Conservation (phyloP, 768 basidiomycete genomes). For the Auricularia auricula-judae region DNA sequence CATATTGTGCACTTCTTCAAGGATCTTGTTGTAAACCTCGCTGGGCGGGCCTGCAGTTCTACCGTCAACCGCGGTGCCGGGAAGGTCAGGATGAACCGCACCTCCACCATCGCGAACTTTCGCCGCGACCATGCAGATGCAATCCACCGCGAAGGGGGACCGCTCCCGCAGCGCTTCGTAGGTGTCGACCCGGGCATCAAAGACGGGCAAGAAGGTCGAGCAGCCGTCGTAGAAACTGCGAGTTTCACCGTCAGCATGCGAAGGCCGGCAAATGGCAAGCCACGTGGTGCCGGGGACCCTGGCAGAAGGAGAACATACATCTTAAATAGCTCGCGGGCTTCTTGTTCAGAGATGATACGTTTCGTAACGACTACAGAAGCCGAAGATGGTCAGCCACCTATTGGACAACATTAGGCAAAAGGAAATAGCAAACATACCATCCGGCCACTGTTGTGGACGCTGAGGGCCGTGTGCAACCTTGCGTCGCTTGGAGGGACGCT, state of each 20-base stretch:
- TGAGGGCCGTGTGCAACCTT: slow-evolving; percentile 56
- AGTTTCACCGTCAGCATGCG: not conserved
- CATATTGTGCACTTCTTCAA: slow-evolving; percentile 79
- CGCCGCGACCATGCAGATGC: slow-evolving; percentile 89
- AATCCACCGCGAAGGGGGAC: slow-evolving; percentile 87
- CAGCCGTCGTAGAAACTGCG: slow-evolving; percentile 85
- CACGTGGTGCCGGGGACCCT: not conserved
- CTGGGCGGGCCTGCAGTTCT: slow-evolving; percentile 49
- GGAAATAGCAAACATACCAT: slow-evolving; percentile 37
- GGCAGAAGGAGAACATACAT: slow-evolving; percentile 41
- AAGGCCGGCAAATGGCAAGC: not conserved
- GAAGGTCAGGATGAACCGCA: slow-evolving; percentile 23
- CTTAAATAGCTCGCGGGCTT: slow-evolving; percentile 77
- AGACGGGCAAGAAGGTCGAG: slow-evolving; percentile 82
- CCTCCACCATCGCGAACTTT: slow-evolving; percentile 86
- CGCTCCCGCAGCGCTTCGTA: slow-evolving; percentile 78
- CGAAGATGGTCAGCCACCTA: slow-evolving; percentile 1
- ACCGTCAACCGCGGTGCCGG: not conserved
- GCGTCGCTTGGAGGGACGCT: slow-evolving; percentile 60
- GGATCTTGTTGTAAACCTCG: slow-evolving; percentile 57
- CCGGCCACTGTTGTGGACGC: slow-evolving; percentile 57
- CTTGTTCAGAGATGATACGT: slow-evolving; percentile 65
- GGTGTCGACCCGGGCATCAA: slow-evolving; percentile 73
- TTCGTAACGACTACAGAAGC: slow-evolving; percentile 63
- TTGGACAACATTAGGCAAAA: too few species aligned